Conservation (phyloP, 345 rosid species). For the Eucalyptus dawsonii region DNA sequence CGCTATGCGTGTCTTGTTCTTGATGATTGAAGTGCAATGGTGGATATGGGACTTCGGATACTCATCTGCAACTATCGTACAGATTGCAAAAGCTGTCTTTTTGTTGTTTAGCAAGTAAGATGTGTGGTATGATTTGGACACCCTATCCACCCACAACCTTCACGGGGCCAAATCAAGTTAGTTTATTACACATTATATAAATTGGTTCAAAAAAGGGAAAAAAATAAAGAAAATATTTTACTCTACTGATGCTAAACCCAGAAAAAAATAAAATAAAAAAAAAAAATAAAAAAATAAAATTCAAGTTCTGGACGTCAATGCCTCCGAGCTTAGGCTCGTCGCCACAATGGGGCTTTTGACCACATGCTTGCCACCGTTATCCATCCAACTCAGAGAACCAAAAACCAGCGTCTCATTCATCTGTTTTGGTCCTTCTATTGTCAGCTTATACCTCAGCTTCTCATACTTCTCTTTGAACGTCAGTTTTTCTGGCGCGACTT, state of each 20-base stretch:
- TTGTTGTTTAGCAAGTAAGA: not conserved
- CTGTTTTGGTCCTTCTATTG: slow-evolving; percentile 11
- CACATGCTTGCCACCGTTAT: slow-evolving; percentile 11
- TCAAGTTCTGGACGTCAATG: not conserved
- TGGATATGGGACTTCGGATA: not conserved
- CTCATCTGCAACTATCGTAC: not conserved
- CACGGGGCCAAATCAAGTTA: not conserved
- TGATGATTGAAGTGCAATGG: not conserved
- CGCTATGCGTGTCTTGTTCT: not conserved
- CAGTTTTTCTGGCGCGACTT: slow-evolving; percentile 20
- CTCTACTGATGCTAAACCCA: not conserved
- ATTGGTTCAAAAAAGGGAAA: not conserved
- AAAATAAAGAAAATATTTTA: not conserved
- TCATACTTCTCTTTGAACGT: slow-evolving; percentile 21
- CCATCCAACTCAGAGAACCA: slow-evolving; percentile 40
- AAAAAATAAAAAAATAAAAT: too few relatives aligned
- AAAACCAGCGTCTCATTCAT: not conserved
- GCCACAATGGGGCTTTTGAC: slow-evolving; percentile 42
- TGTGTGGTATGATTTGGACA: not conserved
- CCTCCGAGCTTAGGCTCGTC: not conserved
- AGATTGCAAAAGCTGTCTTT: not conserved
- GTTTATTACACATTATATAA: not conserved
- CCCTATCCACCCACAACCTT: not conserved
- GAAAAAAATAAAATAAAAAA: not conserved
- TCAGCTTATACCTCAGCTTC: slow-evolving; percentile 27